These are phyloP conservation scores for Termitomyces heimii DNA, from an alignment of 768 basidiomycete genomes.

Conservation along the genomic window DNA sequence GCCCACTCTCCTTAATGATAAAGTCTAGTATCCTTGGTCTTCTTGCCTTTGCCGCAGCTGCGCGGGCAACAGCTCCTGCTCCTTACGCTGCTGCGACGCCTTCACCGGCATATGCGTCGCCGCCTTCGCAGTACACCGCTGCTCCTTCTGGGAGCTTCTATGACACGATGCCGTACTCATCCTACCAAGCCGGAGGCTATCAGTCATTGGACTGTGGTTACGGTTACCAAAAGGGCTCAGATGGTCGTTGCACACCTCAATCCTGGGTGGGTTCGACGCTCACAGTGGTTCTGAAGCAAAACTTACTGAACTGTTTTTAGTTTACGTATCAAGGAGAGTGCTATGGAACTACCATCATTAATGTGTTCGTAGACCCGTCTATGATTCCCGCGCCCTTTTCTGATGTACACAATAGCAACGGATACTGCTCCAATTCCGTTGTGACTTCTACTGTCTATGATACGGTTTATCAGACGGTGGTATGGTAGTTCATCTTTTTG, in stretches of 20 bases:
- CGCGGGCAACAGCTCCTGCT: conserved; percentile 25
- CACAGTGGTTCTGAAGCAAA: neutral
- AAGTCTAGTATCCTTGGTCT: conserved; percentile 56
- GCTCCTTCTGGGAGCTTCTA: conserved; percentile 34
- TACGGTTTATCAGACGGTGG: conserved; percentile 25
- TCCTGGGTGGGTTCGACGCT: conserved; percentile 47
- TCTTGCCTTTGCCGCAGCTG: conserved; percentile 54
- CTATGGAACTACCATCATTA: conserved; percentile 60
- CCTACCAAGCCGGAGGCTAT: conserved; percentile 61
- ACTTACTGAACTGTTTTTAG: conserved; percentile 17
- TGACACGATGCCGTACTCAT: conserved; percentile 50
- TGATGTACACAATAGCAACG: conserved; percentile 10
- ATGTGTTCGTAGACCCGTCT: conserved; percentile 13
- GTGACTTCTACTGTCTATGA: conserved; percentile 32
- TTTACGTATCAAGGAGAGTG: conserved; percentile 43
- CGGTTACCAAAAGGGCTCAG: conserved; percentile 49
- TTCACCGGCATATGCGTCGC: conserved; percentile 22
- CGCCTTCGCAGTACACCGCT: conserved; percentile 27
- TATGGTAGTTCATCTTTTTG: conserved; percentile 3
- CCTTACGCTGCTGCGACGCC: conserved; percentile 17
- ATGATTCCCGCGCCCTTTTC: neutral
- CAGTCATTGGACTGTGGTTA: conserved; percentile 64
- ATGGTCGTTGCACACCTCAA: conserved; percentile 48
- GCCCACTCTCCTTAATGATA: conserved; percentile 52
- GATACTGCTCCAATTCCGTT: conserved; percentile 21